Evolutionary conservation across 305 asterid genomes (phyloP).

Genomic region (Coffea humblotiana): DNA sequence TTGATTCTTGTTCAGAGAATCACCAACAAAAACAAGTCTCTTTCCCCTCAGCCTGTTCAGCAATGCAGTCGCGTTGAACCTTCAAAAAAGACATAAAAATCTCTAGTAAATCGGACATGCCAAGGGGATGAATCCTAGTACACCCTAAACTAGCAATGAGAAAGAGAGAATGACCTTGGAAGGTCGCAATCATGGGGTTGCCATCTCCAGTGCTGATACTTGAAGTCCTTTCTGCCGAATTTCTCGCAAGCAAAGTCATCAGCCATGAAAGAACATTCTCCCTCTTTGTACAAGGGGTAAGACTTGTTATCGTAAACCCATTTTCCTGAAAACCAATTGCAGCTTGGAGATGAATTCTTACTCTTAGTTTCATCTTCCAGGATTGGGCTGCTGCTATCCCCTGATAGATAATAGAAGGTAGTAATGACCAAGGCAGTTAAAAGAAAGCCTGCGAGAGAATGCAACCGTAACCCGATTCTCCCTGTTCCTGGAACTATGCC

Average conservation of each 20-base stretch:
- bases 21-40: slow-evolving; percentile 50
- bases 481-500: slow-evolving; percentile 17
- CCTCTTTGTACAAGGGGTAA: slow-evolving; percentile 39
- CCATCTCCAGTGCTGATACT: slow-evolving; percentile 51
- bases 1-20: slow-evolving; percentile 48
- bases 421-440: slow-evolving; percentile 17
- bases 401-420: slow-evolving; percentile 19
- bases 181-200: slow-evolving; percentile 50
- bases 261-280: slow-evolving; percentile 40
- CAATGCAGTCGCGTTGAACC: slow-evolving; percentile 41
- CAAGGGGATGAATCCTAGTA: background rate
- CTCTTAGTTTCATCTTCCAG: slow-evolving; percentile 4
- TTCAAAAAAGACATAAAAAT: slow-evolving; percentile 1
- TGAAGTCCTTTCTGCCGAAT: slow-evolving; percentile 42
- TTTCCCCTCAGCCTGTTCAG: slow-evolving; percentile 45
- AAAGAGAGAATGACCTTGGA: slow-evolving; percentile 34
- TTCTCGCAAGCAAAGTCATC: slow-evolving; percentile 41
- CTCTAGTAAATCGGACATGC: background rate
- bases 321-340: slow-evolving; percentile 42
- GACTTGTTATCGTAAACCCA: slow-evolving; percentile 39
- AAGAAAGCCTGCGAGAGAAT: slow-evolving; percentile 22
- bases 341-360: slow-evolving; percentile 7
- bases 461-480: slow-evolving; percentile 17
- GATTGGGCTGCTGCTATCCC: slow-evolving; percentile 4
- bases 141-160: background rate